Conservation (phyloP, 73 alveolate species). For the Halteria grandinella region DNA sequence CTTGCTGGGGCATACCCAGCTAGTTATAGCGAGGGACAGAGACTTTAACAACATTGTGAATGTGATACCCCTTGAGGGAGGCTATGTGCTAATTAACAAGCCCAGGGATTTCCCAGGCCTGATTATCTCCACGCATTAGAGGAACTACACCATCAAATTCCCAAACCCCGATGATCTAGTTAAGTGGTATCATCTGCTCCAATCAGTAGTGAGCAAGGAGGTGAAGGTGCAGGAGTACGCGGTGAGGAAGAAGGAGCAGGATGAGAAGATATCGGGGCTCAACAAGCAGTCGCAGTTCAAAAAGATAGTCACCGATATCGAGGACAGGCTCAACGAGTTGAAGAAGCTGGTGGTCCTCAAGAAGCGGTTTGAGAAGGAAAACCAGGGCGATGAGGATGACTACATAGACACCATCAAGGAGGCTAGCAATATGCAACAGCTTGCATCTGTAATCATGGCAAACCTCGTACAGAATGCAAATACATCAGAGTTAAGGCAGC, state of each 20-base stretch:
- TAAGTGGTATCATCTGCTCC: conserved; percentile 33
- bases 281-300: conserved; percentile 20
- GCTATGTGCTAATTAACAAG: conserved; percentile 31
- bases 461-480: not conserved
- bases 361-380: conserved; percentile 16
- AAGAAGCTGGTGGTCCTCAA: not conserved
- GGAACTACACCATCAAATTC: conserved; percentile 32
- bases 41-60: conserved; percentile 43
- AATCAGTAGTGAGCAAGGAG: conserved; percentile 8
- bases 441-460: not conserved
- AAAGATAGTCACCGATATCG: conserved; percentile 15
- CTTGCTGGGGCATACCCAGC: conserved; percentile 45
- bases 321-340: conserved; percentile 27
- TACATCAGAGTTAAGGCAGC: not conserved
- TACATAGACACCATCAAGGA: conserved; percentile 1
- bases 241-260: conserved; percentile 12
- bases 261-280: conserved; percentile 13
- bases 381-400: not conserved
- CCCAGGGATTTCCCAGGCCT: conserved; percentile 45
- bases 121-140: not conserved
- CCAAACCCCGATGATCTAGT: conserved; percentile 11
- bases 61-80: conserved; percentile 64
- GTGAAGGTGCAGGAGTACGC: conserved; percentile 29
- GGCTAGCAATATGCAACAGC: not conserved
- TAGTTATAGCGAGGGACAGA: conserved; percentile 48